Conservation (phyloP, 345 rosid genomes). For the Camelina hispida region DNA sequence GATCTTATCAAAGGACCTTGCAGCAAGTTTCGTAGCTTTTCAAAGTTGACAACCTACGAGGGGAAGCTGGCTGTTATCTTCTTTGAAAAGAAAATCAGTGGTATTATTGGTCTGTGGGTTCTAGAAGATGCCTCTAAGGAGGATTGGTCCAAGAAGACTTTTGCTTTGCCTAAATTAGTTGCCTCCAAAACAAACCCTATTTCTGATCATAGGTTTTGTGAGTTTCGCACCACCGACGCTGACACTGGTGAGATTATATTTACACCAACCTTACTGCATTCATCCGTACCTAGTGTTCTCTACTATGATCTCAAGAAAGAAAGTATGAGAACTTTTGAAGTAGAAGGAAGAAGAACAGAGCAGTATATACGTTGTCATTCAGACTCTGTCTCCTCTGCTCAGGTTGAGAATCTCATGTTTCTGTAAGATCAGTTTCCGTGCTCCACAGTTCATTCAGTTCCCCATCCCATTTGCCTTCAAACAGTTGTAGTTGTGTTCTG, state of each 20-base stretch:
- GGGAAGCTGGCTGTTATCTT: conserved; percentile 12
- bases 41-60: conserved; percentile 15
- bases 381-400: not conserved
- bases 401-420: conserved; percentile 24
- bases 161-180: not conserved
- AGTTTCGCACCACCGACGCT: not conserved
- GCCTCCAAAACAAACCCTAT: not conserved
- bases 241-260: conserved; percentile 7
- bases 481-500: not conserved
- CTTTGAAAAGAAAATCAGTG: not conserved
- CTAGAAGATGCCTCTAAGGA: not conserved
- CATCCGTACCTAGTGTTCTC: not conserved
- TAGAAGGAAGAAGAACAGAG: not conserved
- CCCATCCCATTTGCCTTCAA: not conserved
- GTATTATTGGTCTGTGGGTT: conserved; percentile 13
- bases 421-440: not conserved
- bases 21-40: not conserved
- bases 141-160: conserved; percentile 20
- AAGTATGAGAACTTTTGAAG: not conserved
- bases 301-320: not conserved
- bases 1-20: conserved; percentile 13
- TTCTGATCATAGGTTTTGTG: too few relatives aligned
- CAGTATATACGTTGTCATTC: not conserved
- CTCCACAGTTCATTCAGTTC: not conserved
- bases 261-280: not conserved